Percentiles rank a stretch among this genome's conserved stretches.
phyloP scores from a whole-genome alignment of 176 grass and related monocot species.

The Ananas comosus region DNA sequence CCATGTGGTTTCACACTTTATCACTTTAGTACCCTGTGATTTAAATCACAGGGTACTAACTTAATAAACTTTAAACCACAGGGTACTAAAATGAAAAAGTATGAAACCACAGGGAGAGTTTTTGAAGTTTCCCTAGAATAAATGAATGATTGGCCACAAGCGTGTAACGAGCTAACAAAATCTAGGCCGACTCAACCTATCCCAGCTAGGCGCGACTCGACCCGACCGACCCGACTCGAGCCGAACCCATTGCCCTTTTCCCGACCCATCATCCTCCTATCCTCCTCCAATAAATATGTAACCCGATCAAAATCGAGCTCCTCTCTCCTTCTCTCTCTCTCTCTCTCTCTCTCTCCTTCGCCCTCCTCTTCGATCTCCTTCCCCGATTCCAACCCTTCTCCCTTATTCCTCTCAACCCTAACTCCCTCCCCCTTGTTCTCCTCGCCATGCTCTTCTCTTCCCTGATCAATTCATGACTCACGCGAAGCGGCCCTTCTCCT shows the following conservation, averaged over 20 bases:
- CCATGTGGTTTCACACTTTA: too few species aligned
- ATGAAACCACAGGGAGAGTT: too few species aligned
- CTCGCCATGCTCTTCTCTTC: constrained; percentile 1
- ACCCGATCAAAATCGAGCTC: not conserved
- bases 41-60: too few species aligned
- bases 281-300: not conserved
- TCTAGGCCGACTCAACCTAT: not conserved
- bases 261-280: not conserved
- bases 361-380: not conserved
- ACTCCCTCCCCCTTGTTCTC: not conserved
- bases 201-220: not conserved
- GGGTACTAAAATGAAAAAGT: too few species aligned
- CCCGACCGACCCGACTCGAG: not conserved
- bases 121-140: too few species aligned
- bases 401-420: not conserved
- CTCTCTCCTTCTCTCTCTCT: not conserved
- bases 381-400: not conserved
- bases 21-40: too few species aligned
- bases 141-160: too few species aligned
- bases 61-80: too few species aligned
- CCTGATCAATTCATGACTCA: constrained; percentile 20
- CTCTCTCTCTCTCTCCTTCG: not conserved
- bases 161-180: not conserved
- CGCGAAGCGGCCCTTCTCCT: constrained; percentile 17
- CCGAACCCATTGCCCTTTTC: not conserved